Evolutionary conservation across 306 rosid species (phyloP), one percentile per base, ranked within the genome.

Genomic region (Herpetospermum pedunculosum): DNA sequence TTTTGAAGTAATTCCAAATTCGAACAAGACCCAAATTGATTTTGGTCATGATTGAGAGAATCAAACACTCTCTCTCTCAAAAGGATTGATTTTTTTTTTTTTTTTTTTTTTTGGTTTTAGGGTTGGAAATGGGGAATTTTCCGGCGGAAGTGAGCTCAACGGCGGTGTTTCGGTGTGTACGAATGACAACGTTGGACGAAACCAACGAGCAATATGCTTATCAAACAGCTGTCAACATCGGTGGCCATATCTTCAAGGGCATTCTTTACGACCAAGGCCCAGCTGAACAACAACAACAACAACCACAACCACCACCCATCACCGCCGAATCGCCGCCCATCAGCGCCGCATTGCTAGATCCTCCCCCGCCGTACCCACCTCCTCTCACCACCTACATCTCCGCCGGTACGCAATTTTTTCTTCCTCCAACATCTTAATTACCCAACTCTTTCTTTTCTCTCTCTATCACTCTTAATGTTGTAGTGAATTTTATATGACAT

Each of bases 351-450:
- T 69, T 83, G 1, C 81, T 88, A 4, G 90, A 84, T 80, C 86
- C 87, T 50, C 86, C 88, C 47, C 72, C 85, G 43, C 79, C 83
- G 74, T 86, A 84, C 74, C 84, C 89, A 8, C 70, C 87, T 81
- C 89, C 89, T 3, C 83, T 84, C 19, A 78, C 47, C 86, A 47
- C 85, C 57, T 88, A 81, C 86, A 84, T 86, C 86, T 71, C 86
- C 16, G 63, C 78, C 82, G 82, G 94, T 88, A 88, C 94, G 94
- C 94, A 88, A 81, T 88, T 86, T 87, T 88, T 88, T 84, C 87
- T 85, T 49, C 91, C 83, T 47, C 89, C 88, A 78, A 82, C 91
- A 81, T 85, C 94, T 79, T 86, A 87, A 8, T n/a, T n/a, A n/a
- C n/a, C 63, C 28, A 35, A 41, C 21, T 47, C 18, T 59, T n/a